Percentiles rank a stretch among this genome's conserved stretches.
Conservation (phyloP, 306 rosid genomes). For the Cotoneaster glaucophyllus region DNA sequence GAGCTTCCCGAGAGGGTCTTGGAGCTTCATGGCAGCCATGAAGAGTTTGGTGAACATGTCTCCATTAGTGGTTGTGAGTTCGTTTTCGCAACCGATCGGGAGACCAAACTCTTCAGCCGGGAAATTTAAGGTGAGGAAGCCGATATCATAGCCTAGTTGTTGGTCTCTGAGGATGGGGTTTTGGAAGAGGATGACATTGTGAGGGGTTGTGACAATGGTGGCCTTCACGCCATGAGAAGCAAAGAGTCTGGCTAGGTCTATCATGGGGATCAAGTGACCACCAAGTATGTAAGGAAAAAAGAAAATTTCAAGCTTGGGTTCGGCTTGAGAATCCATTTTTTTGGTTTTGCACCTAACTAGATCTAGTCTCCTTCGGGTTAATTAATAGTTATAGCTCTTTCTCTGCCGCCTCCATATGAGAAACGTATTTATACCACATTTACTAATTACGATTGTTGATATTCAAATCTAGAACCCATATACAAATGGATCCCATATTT, state of each 20-base stretch:
- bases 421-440: not conserved
- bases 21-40: slow-evolving; percentile 39
- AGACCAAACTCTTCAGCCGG: slow-evolving; percentile 21
- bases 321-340: slow-evolving; percentile 16
- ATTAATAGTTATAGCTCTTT: not conserved
- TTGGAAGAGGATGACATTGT: slow-evolving; percentile 24
- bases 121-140: slow-evolving; percentile 22
- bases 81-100: slow-evolving; percentile 24
- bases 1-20: slow-evolving; percentile 30
- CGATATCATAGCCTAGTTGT: slow-evolving; percentile 20
- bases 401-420: not conserved
- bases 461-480: not conserved
- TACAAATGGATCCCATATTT: not conserved
- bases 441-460: not conserved
- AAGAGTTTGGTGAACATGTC: slow-evolving; percentile 38
- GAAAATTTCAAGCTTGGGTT: slow-evolving; percentile 13
- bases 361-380: not conserved
- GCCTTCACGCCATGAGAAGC: slow-evolving; percentile 51
- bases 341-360: not conserved
- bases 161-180: slow-evolving; percentile 45
- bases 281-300: slow-evolving; percentile 38
- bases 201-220: slow-evolving; percentile 44
- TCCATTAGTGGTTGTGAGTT: slow-evolving; percentile 8
- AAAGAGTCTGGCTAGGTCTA: slow-evolving; percentile 55
- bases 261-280: slow-evolving; percentile 67